Evolutionary conservation across 192 early-diverging fungal genomes (phyloP), one percentile per base, ranked within the genome.

Genomic region (Obelidium mucronatum): DNA sequence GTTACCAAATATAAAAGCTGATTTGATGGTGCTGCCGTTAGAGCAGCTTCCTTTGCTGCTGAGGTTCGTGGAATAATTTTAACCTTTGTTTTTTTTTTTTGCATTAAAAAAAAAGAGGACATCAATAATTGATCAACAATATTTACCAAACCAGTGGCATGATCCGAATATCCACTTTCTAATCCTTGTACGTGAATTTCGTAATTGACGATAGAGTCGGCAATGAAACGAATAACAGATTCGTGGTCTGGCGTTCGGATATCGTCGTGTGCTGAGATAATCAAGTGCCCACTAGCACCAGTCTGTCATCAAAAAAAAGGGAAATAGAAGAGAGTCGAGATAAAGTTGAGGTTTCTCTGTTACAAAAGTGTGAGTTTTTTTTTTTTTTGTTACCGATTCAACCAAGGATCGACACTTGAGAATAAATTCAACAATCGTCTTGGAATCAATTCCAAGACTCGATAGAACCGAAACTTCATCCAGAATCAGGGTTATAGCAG

Each of bases 141-240:
- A 13, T 13, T 22, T 65, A 65, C 63, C 63, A 19, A 35, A 13
- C 63, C 63, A 17, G 63, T 39, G 19, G 63, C 63, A 39, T 26
- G 33, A 35, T 65, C 63, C 26, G 63, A 19, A 33, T 39, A 65
- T 35, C 63, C 63, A 31, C 33, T 37, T 19, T 65, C 63, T 15
- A 65, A 33, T 17, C 63, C 63, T 19, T 26, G 30, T 13, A 40
- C 63, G 19, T 65, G 17, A 31, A 65, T 33, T 22, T 30, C 37
- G 15, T 6, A 31, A 24, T 60, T 26, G 33, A 60, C 33, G 24
- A 60, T 13, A 15, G 15, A 13, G 51, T 52, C 15, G 13, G 51
- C 59, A 11, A 61, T 11, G 28, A 11, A 61, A 61, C 15, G 28
- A 61, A 11, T 26, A 11, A 19, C 8, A 19, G 11, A 61, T 19